phyloP scores from a whole-genome alignment of 2,329 filamentous ascomycete species.

The Neofusicoccum cordaticola region DNA sequence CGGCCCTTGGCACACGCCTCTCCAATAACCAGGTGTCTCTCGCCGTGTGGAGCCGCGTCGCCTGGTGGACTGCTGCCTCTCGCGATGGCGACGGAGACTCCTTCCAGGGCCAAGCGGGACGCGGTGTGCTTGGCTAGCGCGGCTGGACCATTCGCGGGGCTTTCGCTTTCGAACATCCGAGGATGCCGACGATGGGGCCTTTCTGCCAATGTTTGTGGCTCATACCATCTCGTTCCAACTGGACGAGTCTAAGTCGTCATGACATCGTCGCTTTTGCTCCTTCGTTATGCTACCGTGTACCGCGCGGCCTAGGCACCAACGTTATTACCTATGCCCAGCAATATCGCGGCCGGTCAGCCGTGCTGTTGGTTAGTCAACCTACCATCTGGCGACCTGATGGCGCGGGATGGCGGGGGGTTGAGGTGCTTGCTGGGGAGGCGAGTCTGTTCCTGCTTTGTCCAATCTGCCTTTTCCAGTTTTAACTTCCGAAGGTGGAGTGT shows the following conservation, averaged over 20 bases:
- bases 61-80: not conserved
- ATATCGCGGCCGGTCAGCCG: not conserved
- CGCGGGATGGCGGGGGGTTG: not conserved
- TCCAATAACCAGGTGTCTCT: not conserved
- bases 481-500: not conserved
- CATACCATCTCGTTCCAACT: not conserved
- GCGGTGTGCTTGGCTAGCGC: not conserved
- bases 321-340: conserved; percentile 3
- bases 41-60: not conserved
- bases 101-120: not conserved
- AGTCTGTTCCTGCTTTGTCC: not conserved
- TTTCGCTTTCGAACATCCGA: not conserved
- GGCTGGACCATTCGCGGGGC: too few species aligned
- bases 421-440: not conserved
- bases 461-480: not conserved
- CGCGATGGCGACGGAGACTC: not conserved
- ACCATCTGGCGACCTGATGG: not conserved
- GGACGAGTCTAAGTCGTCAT: not conserved
- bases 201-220: not conserved
- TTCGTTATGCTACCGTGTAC: not conserved
- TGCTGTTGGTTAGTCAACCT: not conserved
- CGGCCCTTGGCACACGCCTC: not conserved
- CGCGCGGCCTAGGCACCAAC: not conserved
- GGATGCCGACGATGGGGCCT: not conserved
- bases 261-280: not conserved